phyloP scores from a whole-genome alignment of 768 basidiomycete species.

The Phylloporus arenicola region DNA sequence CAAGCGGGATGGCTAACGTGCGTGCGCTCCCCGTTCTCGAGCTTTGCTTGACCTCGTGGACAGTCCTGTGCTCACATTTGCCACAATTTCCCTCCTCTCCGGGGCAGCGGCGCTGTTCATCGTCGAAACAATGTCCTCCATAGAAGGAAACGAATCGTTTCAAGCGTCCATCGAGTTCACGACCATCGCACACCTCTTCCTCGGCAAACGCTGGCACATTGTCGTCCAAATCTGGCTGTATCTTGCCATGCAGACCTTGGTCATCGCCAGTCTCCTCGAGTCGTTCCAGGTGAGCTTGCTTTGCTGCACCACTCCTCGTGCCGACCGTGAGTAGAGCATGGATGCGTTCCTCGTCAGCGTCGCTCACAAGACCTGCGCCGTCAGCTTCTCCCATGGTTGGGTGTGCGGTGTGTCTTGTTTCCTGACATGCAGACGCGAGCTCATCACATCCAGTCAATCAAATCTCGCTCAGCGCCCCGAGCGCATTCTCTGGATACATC shows the following conservation, averaged over 20 bases:
- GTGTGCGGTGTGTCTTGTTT: slow-evolving; percentile 15
- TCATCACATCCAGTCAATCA: slow-evolving; percentile 10
- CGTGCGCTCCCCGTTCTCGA: neutral
- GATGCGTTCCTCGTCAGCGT: slow-evolving; percentile 19
- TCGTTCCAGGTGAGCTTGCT: slow-evolving; percentile 18
- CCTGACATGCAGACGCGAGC: neutral
- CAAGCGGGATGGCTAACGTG: slow-evolving; percentile 26
- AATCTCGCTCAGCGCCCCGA: slow-evolving; percentile 2
- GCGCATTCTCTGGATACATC: slow-evolving; percentile 20
- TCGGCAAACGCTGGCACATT: slow-evolving; percentile 22
- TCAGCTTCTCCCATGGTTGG: slow-evolving; percentile 21
- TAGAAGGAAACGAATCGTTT: slow-evolving; percentile 21
- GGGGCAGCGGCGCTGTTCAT: slow-evolving; percentile 17
- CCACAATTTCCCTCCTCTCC: slow-evolving; percentile 15
- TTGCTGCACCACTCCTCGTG: neutral
- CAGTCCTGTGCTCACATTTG: slow-evolving; percentile 17
- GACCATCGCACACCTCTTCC: slow-evolving; percentile 22
- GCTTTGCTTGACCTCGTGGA: neutral
- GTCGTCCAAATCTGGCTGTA: slow-evolving; percentile 16
- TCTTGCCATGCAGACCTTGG: slow-evolving; percentile 19
- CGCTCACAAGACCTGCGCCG: slow-evolving; percentile 23
- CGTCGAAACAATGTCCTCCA: slow-evolving; percentile 22
- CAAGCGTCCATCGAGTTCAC: slow-evolving; percentile 24
- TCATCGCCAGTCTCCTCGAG: slow-evolving; percentile 20
- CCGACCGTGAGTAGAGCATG: slow-evolving; percentile 14